A percentile compares a stretch with the other conserved stretches of the same genome.
These are phyloP conservation scores for Chaetothyriales sp. DNA, from an alignment of 2,329 filamentous ascomycete genomes.

Conservation along the genomic window DNA sequence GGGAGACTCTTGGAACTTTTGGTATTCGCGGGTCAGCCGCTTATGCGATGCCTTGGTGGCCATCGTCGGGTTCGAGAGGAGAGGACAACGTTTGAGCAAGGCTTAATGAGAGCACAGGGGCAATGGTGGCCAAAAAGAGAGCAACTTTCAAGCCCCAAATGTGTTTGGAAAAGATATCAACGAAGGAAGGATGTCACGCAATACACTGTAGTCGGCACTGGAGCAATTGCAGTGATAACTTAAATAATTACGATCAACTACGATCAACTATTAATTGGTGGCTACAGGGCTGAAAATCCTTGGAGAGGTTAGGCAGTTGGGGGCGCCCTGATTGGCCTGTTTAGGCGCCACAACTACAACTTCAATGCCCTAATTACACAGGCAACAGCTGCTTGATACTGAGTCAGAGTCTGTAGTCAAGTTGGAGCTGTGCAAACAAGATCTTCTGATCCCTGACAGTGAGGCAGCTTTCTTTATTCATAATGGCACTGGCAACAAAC, in stretches of 20 bases:
- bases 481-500: too few species aligned
- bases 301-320: too few species aligned
- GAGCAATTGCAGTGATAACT: not conserved
- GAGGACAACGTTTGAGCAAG: too few species aligned
- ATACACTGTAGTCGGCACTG: not conserved
- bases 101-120: not conserved
- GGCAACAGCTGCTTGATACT: too few species aligned
- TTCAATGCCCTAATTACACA: too few species aligned
- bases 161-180: not conserved
- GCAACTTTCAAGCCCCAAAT: not conserved
- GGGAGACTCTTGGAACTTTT: conserved; percentile 55
- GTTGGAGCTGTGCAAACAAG: too few species aligned
- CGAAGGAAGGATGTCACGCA: not conserved
- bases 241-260: not conserved
- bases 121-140: not conserved
- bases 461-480: too few species aligned
- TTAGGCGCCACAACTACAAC: too few species aligned
- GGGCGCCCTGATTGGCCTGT: too few species aligned
- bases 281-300: too few species aligned
- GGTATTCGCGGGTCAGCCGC: conserved; percentile 51
- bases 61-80: conserved; percentile 31
- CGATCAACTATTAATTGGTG: not conserved
- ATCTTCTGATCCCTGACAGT: too few species aligned
- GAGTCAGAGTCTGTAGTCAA: too few species aligned
- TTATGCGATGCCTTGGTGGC: conserved; percentile 59